Evolutionary conservation across 2,329 filamentous ascomycete genomes (phyloP).

Genomic region (Verticillium longisporum): DNA sequence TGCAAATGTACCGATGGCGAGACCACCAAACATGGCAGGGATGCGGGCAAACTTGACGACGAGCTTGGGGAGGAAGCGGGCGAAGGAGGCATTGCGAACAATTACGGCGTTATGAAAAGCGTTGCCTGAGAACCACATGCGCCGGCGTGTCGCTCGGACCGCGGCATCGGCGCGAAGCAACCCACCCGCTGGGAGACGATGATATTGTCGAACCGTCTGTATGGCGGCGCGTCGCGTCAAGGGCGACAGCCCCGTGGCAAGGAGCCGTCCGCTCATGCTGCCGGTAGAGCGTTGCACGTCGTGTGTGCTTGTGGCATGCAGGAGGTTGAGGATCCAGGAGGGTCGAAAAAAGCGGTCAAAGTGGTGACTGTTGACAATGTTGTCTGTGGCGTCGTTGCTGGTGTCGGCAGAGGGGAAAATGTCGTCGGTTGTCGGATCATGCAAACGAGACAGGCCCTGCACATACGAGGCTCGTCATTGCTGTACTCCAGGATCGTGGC

Average conservation of each 20-base stretch:
- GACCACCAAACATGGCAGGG: constrained; percentile 85
- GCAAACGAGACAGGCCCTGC: neutral
- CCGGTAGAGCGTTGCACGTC: constrained; percentile 7
- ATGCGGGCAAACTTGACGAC: constrained; percentile 83
- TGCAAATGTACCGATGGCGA: constrained; percentile 77
- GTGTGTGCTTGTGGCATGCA: neutral
- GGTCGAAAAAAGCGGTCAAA: neutral
- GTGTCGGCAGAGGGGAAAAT: neutral
- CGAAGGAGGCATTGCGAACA: constrained; percentile 58
- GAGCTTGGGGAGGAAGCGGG: constrained; percentile 69
- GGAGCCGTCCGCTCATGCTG: constrained; percentile 66
- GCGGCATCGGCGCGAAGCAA: constrained; percentile 60
- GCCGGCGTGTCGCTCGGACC: constrained; percentile 52
- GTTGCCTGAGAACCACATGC: constrained; percentile 74
- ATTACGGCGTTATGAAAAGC: constrained; percentile 74
- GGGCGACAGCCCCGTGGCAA: constrained; percentile 66
- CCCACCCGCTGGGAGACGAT: constrained; percentile 61
- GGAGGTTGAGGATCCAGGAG: neutral
- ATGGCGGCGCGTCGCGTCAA: constrained; percentile 54
- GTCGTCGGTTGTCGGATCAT: neutral
- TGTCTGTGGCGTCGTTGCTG: neutral
- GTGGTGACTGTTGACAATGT: neutral
- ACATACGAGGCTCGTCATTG: neutral
- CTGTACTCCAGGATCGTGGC: neutral
- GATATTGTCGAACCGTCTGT: constrained; percentile 54